phyloP scores from a whole-genome alignment of 768 basidiomycete genomes.

The Mycena vitilis region DNA sequence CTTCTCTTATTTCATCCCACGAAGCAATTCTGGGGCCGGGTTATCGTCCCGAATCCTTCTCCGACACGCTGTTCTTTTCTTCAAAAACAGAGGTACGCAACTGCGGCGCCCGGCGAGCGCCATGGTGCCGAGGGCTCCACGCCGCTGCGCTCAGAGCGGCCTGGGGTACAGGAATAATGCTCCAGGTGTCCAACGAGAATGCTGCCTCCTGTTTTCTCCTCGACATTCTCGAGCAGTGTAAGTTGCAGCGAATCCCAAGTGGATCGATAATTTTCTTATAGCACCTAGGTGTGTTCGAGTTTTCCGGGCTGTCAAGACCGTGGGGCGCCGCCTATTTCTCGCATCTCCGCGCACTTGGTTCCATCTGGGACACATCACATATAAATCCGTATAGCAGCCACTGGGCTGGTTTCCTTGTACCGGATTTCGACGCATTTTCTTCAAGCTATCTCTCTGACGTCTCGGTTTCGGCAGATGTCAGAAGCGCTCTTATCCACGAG shows the following conservation, averaged over 20 bases:
- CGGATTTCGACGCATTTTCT: too few species aligned
- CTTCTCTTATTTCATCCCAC: conserved; percentile 20
- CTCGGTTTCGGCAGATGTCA: conserved; percentile 5
- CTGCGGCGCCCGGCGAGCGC: conserved; percentile 12
- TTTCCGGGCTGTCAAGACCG: neutral
- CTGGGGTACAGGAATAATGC: conserved; percentile 9
- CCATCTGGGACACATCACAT: neutral
- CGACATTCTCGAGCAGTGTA: conserved; percentile 19
- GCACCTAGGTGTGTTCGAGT: neutral
- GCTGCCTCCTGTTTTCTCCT: conserved; percentile 15
- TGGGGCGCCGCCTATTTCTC: conserved; percentile 26
- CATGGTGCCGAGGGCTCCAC: conserved; percentile 3
- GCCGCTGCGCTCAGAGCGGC: conserved; percentile 9
- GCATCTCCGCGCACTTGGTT: conserved; percentile 21
- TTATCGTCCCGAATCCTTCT: conserved; percentile 2
- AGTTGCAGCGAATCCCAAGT: neutral
- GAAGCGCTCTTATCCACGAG: conserved; percentile 9
- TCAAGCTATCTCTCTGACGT: neutral
- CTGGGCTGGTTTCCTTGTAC: conserved; percentile 18
- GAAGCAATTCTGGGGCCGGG: conserved; percentile 19
- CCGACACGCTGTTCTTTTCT: conserved; percentile 7
- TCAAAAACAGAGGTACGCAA: neutral
- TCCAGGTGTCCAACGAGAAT: conserved; percentile 8
- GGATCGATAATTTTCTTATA: neutral
- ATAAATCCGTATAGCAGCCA: neutral